A percentile compares a stretch with the other conserved stretches of the same genome.
These are phyloP conservation scores for Phytophthora palmivora DNA, from an alignment of 352 stramenopile genomes.

Conservation along the genomic window DNA sequence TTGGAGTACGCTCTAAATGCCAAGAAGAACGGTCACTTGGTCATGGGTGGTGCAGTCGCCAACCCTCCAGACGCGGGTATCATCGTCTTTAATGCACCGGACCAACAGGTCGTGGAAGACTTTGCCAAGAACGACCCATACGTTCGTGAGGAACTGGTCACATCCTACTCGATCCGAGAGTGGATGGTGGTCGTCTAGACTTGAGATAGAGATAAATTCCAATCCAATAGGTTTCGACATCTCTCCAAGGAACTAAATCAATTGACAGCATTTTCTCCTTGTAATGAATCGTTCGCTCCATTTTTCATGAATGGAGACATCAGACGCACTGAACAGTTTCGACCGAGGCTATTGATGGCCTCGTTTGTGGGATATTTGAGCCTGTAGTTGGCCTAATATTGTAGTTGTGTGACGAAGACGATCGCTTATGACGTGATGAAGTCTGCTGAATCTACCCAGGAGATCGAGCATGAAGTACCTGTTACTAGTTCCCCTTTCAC, in stretches of 20 bases:
- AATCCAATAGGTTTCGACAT: too few species aligned
- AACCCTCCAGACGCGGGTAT: conserved; percentile 56
- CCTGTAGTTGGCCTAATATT: too few species aligned
- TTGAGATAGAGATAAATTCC: too few species aligned
- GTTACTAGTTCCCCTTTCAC: neutral
- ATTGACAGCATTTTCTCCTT: too few species aligned
- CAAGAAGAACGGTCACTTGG: conserved; percentile 51
- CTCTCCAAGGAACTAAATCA: too few species aligned
- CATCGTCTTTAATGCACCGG: conserved; percentile 55
- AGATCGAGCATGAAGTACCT: neutral
- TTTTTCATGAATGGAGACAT: too few species aligned
- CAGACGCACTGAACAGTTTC: too few species aligned
- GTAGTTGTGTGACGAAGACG: neutral
- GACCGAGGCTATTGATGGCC: too few species aligned
- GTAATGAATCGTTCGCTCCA: too few species aligned
- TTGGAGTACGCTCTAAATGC: conserved; percentile 45
- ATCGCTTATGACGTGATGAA: neutral
- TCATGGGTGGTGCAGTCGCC: conserved; percentile 64
- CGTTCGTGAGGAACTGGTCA: conserved; percentile 70
- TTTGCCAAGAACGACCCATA: conserved; percentile 72
- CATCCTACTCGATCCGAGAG: conserved; percentile 59
- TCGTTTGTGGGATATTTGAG: too few species aligned
- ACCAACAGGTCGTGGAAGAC: conserved; percentile 55
- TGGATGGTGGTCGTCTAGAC: conserved; percentile 45
- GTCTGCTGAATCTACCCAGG: neutral